Base-by-base conservation (phyloP, 2,329 filamentous ascomycete genomes). In the Aureobasidium sp. region DNA sequence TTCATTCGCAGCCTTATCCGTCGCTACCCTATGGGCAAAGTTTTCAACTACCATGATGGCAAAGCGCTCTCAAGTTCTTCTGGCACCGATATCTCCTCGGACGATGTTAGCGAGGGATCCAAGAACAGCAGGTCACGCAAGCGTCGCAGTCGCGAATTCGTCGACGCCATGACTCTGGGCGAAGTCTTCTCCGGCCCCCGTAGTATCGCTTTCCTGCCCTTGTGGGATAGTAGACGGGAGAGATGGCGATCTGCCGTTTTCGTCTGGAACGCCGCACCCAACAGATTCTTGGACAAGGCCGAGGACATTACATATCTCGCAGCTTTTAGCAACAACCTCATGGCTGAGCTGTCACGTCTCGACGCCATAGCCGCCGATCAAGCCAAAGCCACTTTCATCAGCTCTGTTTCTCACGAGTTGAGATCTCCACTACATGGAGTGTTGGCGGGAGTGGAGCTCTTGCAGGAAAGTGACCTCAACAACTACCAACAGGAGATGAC, bases 351-450 rank as follows among this genome's bases (percentile, higher is more conserved):
- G n/a, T 66, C 70, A 19, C 66, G 74, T 8, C 67, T 77, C 9
- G 71, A 72, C 19, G 73, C 71, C 5, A 58, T 75, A 3, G 71
- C 71, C 9, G 69, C 74, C 5, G 77, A 80, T 31, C 74, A 76
- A 63, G 75, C 78, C 17, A 82, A 83, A 62, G 74, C 75, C 0
- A 78, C 79, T 5, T 79, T 83, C 45, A 76, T 83, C 11, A 76
- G 77, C 0, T 79, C 77, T 0, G 76, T 82, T 15, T 77, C 74
- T 35, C 81, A 83, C 65, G 81, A 83, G 63, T 70, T 82, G 12
- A 70, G 79, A 5, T 78, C 70, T 33, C 81, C 74, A n/a, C 68
- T 77, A 40, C 81, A 77, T 61, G 79, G 77, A 31, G 75, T 78
- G 37, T 70, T 79, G 17, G 79, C 78, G 1, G 80, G 77, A n/a